These are phyloP conservation scores for Henckelia pumila DNA, from an alignment of 257 asterid genomes.

Conservation along the genomic window DNA sequence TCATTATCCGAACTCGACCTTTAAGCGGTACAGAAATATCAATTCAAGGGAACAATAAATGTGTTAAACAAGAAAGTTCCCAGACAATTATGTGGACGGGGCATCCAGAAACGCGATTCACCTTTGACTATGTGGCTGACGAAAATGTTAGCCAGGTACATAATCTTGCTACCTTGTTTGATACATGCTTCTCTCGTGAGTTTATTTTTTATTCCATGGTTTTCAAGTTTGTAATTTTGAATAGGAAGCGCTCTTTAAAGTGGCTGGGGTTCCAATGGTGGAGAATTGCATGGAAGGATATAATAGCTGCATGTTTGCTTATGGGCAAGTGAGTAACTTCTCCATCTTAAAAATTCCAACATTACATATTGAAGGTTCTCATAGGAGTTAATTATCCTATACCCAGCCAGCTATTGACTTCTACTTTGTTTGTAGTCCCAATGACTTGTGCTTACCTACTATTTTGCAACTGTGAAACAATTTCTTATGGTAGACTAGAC, in stretches of 20 bases:
- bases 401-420: neutral
- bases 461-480: conserved; percentile 6
- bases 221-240: conserved; percentile 19
- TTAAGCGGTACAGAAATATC: conserved; percentile 75
- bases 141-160: conserved; percentile 88
- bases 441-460: neutral
- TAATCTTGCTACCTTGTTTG: neutral
- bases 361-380: neutral
- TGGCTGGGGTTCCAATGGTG: conserved; percentile 92
- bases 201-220: conserved; percentile 8
- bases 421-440: neutral
- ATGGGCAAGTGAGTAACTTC: conserved; percentile 76
- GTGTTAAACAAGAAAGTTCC: conserved; percentile 86
- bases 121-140: conserved; percentile 90
- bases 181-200: neutral
- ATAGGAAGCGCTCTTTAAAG: conserved; percentile 90
- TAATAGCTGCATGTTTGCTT: conserved; percentile 98
- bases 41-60: conserved; percentile 61
- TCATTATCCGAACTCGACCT: conserved; percentile 84
- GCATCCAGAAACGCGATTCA: conserved; percentile 81
- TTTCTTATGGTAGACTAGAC: neutral
- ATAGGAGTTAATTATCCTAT: neutral
- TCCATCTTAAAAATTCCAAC: neutral
- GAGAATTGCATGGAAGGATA: conserved; percentile 96
- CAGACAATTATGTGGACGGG: conserved; percentile 89